Evolutionary conservation across 164 flowering plant species (phyloP).

Genomic region (Dillenia turbinata): DNA sequence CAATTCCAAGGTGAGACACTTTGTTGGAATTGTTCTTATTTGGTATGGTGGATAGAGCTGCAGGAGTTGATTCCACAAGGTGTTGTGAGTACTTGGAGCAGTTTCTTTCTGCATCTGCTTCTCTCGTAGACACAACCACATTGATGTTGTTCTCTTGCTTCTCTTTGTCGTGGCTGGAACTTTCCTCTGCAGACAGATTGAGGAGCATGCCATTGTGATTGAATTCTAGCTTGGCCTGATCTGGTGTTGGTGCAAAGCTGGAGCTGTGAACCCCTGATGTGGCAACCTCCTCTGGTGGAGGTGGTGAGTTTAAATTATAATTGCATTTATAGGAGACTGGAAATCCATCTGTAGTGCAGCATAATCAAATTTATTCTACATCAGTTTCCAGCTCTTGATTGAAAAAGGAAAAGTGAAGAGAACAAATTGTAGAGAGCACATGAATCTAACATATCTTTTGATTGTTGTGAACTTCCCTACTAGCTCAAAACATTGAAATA

Average conservation of each 20-base stretch:
- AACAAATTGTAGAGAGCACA: too few species aligned
- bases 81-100: slow-evolving; percentile 20
- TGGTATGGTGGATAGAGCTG: slow-evolving; percentile 11
- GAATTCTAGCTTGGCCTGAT: slow-evolving; percentile 20
- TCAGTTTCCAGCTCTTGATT: too few species aligned
- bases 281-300: slow-evolving; percentile 19
- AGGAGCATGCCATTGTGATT: slow-evolving; percentile 2
- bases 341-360: slow-evolving; percentile 25
- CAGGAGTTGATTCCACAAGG: slow-evolving; percentile 24
- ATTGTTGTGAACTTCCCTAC: too few species aligned
- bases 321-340: slow-evolving; percentile 13
- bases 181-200: slow-evolving; percentile 9
- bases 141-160: slow-evolving; percentile 2
- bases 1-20: slow-evolving; percentile 22
- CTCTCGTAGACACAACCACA: background rate
- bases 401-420: too few species aligned
- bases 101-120: slow-evolving; percentile 11
- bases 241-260: slow-evolving; percentile 26
- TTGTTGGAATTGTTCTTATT: slow-evolving; percentile 6
- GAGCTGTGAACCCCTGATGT: slow-evolving; percentile 6
- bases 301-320: slow-evolving; percentile 26
- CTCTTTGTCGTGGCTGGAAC: slow-evolving; percentile 11
- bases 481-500: too few species aligned
- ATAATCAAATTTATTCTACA: too few species aligned
- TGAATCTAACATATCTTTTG: too few species aligned